Conservation (phyloP, 306 rosid species). For the Vigna reflexopilosa region DNA sequence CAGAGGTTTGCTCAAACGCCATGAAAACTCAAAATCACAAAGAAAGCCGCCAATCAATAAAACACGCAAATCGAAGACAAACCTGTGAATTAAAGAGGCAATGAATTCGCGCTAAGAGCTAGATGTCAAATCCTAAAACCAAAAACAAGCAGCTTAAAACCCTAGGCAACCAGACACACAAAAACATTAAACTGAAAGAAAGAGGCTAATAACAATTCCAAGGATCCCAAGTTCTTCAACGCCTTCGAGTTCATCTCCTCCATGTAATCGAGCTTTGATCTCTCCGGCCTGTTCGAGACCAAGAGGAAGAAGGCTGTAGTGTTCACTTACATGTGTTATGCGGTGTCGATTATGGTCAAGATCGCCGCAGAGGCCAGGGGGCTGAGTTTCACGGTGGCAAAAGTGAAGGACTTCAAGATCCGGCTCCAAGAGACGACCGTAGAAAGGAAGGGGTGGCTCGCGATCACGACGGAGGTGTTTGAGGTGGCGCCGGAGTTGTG, state of each 20-base stretch:
- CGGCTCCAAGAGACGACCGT: slow-evolving; percentile 57
- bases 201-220: slow-evolving; percentile 3
- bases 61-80: slow-evolving; percentile 29
- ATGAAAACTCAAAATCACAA: slow-evolving; percentile 41
- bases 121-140: slow-evolving; percentile 1
- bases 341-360: slow-evolving; percentile 60
- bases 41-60: slow-evolving; percentile 37
- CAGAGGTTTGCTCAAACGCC: slow-evolving; percentile 83
- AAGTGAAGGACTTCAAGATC: slow-evolving; percentile 63
- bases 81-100: slow-evolving; percentile 16
- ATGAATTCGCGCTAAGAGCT: slow-evolving; percentile 30
- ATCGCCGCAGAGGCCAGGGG: slow-evolving; percentile 63
- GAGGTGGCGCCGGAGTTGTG: slow-evolving; percentile 80
- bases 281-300: slow-evolving; percentile 60
- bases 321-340: slow-evolving; percentile 71
- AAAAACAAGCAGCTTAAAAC: slow-evolving; percentile 35
- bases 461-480: slow-evolving; percentile 72
- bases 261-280: slow-evolving; percentile 54
- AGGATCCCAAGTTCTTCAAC: slow-evolving; percentile 66
- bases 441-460: slow-evolving; percentile 67
- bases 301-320: slow-evolving; percentile 57
- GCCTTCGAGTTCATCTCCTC: slow-evolving; percentile 80
- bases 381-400: slow-evolving; percentile 54
- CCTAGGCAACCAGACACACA: slow-evolving; percentile 50
- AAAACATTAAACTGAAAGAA: neutral